Conservation (phyloP, 2,329 filamentous ascomycete genomes). For the Blastomyces parvus region DNA sequence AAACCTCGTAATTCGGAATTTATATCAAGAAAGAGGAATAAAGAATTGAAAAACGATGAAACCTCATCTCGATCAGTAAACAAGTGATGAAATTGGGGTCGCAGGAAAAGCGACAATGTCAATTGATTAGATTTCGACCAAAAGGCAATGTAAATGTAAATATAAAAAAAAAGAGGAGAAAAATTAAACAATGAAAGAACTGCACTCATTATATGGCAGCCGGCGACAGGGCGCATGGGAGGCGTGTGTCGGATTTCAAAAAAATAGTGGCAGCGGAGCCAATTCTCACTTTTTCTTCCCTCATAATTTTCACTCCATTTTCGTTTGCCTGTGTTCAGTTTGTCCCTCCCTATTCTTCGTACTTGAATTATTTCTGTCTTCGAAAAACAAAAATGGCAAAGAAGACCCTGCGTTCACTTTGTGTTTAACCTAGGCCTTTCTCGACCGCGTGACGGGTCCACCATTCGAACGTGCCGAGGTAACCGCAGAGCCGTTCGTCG, state of each 20-base stretch:
- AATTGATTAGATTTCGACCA: not conserved
- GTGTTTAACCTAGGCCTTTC: conserved; percentile 35
- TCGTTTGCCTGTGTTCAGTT: not conserved
- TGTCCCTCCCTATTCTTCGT: not conserved
- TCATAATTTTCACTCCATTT: not conserved
- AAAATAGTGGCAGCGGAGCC: not conserved
- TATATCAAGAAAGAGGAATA: not conserved
- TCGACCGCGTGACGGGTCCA: conserved; percentile 38
- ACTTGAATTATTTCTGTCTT: not conserved
- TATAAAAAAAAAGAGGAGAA: not conserved
- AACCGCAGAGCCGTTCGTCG: conserved; percentile 18
- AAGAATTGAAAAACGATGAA: not conserved
- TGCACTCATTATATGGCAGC: not conserved
- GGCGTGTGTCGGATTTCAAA: not conserved
- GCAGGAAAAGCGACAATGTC: not conserved
- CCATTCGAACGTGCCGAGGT: conserved; percentile 35
- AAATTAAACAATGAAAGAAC: not conserved
- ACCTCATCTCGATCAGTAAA: not conserved
- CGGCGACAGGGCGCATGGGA: not conserved
- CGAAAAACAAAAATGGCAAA: not conserved
- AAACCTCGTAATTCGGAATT: not conserved
- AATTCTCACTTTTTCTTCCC: not conserved
- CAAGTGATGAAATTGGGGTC: not conserved
- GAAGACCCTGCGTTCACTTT: not conserved
- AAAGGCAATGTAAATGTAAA: not conserved